A percentile compares a stretch with the other conserved stretches of the same genome.
Conservation (phyloP, 1,139 yeast genomes). For the Saccharomycopsis crataegensis region DNA sequence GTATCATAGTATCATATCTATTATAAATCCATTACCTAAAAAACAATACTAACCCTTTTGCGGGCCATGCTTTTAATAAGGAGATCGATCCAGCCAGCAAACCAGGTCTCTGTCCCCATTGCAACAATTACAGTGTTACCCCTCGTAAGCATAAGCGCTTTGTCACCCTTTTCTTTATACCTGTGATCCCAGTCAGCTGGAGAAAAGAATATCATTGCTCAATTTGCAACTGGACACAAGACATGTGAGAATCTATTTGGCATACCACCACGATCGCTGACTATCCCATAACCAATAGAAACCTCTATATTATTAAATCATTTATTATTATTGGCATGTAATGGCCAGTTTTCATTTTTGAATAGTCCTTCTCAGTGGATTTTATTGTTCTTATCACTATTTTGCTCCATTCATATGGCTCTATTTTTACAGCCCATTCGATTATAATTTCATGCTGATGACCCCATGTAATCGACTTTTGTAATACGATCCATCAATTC, state of each 20-base stretch:
- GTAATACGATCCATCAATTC: constrained; percentile 15
- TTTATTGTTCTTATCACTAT: too few species aligned
- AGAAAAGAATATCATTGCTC: constrained; percentile 19
- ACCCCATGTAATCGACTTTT: constrained; percentile 4
- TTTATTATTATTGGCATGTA: too few species aligned
- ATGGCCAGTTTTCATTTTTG: too few species aligned
- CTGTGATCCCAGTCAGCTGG: constrained; percentile 20
- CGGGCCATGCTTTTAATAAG: constrained; percentile 19
- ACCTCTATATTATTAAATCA: too few species aligned
- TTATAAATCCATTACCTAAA: not conserved
- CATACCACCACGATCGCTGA: not conserved
- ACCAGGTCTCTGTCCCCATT: constrained; percentile 18
- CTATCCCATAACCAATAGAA: too few species aligned
- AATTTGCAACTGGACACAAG: constrained; percentile 18
- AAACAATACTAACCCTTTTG: not conserved
- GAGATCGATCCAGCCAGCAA: constrained; percentile 7
- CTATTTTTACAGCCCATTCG: not conserved
- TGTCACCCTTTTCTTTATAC: constrained; percentile 20
- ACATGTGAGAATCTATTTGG: not conserved
- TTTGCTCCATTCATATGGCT: not conserved
- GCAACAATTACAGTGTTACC: constrained; percentile 19
- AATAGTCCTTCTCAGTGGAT: too few species aligned
- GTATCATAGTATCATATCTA: not conserved
- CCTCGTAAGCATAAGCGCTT: constrained; percentile 20
- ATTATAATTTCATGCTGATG: not conserved